These are phyloP conservation scores for Rhododendron vialii DNA, from an alignment of 148 eudicot genomes.

Conservation along the genomic window DNA sequence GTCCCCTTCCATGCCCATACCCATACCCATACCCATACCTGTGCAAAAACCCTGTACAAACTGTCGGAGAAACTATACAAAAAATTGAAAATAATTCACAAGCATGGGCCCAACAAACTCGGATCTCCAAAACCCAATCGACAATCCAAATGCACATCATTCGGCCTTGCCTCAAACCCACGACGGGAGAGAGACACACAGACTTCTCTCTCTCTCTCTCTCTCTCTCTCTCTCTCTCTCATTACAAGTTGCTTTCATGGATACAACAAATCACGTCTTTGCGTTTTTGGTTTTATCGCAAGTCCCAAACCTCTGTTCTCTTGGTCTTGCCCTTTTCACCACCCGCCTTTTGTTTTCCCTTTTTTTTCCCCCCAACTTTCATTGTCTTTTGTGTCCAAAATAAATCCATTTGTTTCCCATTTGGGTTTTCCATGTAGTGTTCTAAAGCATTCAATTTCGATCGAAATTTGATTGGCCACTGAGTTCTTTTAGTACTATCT, in stretches of 20 bases:
- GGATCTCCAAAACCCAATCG: conserved; percentile 17
- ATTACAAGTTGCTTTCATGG: conserved; percentile 17
- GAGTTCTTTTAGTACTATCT: neutral
- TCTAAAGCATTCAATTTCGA: neutral
- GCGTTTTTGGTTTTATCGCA: conserved; percentile 2
- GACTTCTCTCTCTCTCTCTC: neutral
- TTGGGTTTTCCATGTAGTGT: neutral
- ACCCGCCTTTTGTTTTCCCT: neutral
- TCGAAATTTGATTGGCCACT: neutral
- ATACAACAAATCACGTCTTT: neutral
- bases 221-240: neutral
- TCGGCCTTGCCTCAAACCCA: conserved; percentile 2
- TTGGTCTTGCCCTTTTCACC: conserved; percentile 4
- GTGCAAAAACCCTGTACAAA: neutral
- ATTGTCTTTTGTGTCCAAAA: neutral
- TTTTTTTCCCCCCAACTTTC: neutral
- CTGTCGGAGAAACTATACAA: neutral
- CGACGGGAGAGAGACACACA: neutral
- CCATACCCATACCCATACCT: neutral
- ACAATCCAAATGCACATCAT: conserved; percentile 11
- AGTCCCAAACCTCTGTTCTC: conserved; percentile 6
- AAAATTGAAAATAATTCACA: neutral
- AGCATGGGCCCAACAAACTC: conserved; percentile 17
- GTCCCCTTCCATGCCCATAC: neutral
- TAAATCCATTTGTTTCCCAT: neutral